Base-by-base conservation (phyloP, 371 early-diverging fungal genomes). In the Mucor piriformis region DNA sequence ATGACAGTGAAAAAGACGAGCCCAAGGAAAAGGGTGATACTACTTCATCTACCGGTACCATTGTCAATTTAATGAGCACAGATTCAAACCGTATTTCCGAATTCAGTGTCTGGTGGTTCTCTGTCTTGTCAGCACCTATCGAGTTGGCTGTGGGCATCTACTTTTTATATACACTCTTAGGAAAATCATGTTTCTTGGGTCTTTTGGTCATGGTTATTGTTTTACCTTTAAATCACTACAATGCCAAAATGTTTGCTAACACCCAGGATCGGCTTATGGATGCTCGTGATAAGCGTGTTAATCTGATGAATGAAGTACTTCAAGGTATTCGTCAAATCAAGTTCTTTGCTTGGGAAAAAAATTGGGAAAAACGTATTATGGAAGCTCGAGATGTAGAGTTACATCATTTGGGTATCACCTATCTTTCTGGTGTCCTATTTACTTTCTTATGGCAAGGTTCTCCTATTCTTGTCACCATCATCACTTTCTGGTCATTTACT, bases 51-150 rank as follows among this genome's bases (percentile, higher is more conserved):
- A 71, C 82, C 4, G 95, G 95, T 21, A 85, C 84, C 23, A 82
- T 96, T 53, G 89, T 90, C 63, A 96, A 92, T 66, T 64, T 96
- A 54, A 88, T 95, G 71, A 88, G 94, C n/a, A 88, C 93, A 1
- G 96, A 94, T 54, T 59, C 85, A 5, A 74, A 74, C 32, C 81
- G 90, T 35, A 70, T 94, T 13, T 72, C 80, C 24, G 74, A 82
- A 16, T 69, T 79, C 10, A 58, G 74, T 35, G 67, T 77, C 50
- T 83, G 81, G 55, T 63, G 85, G 66, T 72, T 83, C 54, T 63
- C 72, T 15, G 57, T 82, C 7, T 73, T 82, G 34, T 73, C 72
- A 3, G 74, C 79, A 1, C 88, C 89, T 27, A 74, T 82, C 20
- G 83, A 85, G 49, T 73, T 90, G 1, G 37, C 61, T 0, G 63